Evolutionary conservation across 345 rosid species (phyloP), one percentile per base, ranked within the genome.

Genomic region (Firmiana major): DNA sequence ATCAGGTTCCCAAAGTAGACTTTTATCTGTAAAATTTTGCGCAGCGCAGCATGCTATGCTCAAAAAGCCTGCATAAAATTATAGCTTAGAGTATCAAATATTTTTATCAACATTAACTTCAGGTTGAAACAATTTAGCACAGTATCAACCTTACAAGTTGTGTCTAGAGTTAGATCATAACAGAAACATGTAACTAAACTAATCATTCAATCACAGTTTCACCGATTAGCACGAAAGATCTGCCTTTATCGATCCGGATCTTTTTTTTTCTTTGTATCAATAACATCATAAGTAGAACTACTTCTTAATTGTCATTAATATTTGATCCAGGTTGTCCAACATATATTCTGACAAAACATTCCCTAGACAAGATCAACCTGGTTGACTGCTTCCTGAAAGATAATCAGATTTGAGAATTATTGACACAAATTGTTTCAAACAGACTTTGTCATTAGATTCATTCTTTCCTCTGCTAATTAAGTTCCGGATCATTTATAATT

Each of bases 11-110:
- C 90, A 89, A 1, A 2, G 63, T 57, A 88, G 80, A 15, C 28
- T 21, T 43, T 71, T 34, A 40, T 84, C 84, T 4, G 75, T 85
- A 75, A 43, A 63, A 59, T 24, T 67, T 79, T 3, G 34, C 34
- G 34, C 34, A 31, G 87, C 84, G 40, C 94, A 88, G 81, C 92
- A 86, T 73, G 86, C 87, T 80, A 89, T 85, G 86, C 91, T 88
- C 79, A 88, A 40, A 75, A 82, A 83, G 1, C 77, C 94, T 89
- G 88, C 87, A 86, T 12, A 43, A 75, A 57, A 40, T 58, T 45
- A 67, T 55, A 51, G 42, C 54, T 19, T 34, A 46, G 58, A 57
- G 19, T 36, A 59, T 28, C 55, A 57, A 13, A 64, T 66, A 16
- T 63, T n/a, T 6, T 16, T 31, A 63, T 76, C 78, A 64, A 16